Evolutionary conservation across 2,329 filamentous ascomycete genomes (phyloP).

Genomic region (Penicillium occitanis): DNA sequence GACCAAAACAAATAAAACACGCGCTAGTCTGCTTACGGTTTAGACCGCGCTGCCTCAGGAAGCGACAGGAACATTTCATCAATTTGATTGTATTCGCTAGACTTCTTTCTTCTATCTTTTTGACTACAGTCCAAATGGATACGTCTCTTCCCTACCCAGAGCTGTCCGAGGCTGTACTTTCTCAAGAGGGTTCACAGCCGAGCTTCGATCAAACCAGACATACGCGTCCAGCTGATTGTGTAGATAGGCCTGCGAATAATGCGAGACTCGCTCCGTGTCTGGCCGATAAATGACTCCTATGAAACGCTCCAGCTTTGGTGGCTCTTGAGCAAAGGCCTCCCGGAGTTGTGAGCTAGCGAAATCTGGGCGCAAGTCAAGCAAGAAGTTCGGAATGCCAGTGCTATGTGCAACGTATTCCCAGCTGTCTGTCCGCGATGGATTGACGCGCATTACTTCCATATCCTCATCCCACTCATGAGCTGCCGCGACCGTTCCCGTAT

Average conservation of each 20-base stretch:
- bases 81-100: not conserved
- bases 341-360: constrained; percentile 37
- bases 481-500: constrained; percentile 55
- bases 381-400: constrained; percentile 46
- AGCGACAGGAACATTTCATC: not conserved
- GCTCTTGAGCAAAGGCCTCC: constrained; percentile 38
- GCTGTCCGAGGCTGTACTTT: constrained; percentile 31
- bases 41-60: not conserved
- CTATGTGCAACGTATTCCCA: constrained; percentile 54
- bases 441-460: constrained; percentile 52
- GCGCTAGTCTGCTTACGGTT: constrained; percentile 7
- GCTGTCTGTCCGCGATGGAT: constrained; percentile 48
- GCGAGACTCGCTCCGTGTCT: constrained; percentile 50
- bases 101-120: not conserved
- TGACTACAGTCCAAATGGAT: constrained; percentile 51
- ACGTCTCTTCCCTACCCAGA: constrained; percentile 50
- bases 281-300: constrained; percentile 56
- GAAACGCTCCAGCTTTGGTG: constrained; percentile 48
- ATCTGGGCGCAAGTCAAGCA: constrained; percentile 48
- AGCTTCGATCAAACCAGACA: constrained; percentile 52
- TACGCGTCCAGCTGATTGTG: constrained; percentile 53
- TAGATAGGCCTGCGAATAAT: constrained; percentile 50
- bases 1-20: constrained; percentile 21
- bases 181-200: constrained; percentile 49
- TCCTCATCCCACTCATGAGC: constrained; percentile 53